phyloP scores from a whole-genome alignment of 2,329 filamentous ascomycete species.

The Teratosphaeriaceae sp. region DNA sequence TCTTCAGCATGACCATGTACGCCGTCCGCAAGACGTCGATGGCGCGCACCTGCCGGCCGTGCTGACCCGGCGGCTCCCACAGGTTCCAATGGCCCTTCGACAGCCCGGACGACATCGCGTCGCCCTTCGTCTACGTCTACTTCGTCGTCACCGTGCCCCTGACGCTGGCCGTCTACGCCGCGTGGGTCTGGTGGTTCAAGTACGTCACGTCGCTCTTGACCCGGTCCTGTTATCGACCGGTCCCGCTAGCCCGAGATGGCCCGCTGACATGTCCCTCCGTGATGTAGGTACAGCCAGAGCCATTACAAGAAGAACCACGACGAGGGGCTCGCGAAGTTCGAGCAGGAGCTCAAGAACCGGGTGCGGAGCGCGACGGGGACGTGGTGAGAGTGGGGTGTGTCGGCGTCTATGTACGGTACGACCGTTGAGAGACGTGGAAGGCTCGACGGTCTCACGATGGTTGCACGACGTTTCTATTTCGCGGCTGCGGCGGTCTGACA shows the following conservation, averaged over 20 bases:
- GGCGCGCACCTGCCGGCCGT: constrained; percentile 12
- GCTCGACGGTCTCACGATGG: background rate
- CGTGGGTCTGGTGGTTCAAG: constrained; percentile 26
- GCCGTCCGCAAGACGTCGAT: constrained; percentile 9
- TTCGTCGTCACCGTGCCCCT: constrained; percentile 29
- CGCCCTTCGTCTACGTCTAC: constrained; percentile 26
- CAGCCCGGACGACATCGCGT: constrained; percentile 19
- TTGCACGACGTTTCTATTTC: background rate
- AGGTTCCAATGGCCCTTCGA: constrained; percentile 12
- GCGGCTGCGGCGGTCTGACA: background rate
- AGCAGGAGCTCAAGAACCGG: constrained; percentile 24
- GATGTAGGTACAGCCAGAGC: constrained; percentile 13
- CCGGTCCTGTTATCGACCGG: too few species aligned
- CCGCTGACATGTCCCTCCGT: background rate
- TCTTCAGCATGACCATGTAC: constrained; percentile 28
- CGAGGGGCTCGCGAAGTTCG: constrained; percentile 22
- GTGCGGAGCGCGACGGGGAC: constrained; percentile 25
- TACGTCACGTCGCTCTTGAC: background rate
- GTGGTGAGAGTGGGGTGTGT: constrained; percentile 11
- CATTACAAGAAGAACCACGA: constrained; percentile 23
- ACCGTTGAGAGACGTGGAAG: background rate
- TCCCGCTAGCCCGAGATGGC: too few species aligned
- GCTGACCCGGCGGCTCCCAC: background rate
- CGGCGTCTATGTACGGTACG: background rate
- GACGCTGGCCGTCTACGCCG: constrained; percentile 23